A percentile compares a stretch with the other conserved stretches of the same genome.
Evolutionary conservation across 441 rosid species (phyloP).

Genomic region (Euphorbia celastroides): DNA sequence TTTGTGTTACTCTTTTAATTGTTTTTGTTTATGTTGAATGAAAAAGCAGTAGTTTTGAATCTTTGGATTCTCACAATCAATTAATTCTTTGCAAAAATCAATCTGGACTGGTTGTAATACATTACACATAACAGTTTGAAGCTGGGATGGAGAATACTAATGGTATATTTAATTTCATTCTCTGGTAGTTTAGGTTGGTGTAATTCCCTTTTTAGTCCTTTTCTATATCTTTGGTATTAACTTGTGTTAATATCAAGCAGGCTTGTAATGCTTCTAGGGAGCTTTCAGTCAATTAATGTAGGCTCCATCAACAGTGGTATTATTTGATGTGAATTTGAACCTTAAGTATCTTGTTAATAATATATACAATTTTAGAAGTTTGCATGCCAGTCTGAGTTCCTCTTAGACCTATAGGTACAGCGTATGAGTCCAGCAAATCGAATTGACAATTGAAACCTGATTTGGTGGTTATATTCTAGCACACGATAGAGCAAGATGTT

Average conservation of each 20-base stretch:
- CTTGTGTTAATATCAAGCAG: not conserved
- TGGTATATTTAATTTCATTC: not conserved
- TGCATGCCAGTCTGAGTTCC: not conserved
- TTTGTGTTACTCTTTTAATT: not conserved
- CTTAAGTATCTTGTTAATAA: not conserved
- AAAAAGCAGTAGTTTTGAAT: too few species aligned
- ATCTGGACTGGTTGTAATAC: not conserved
- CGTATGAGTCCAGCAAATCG: not conserved
- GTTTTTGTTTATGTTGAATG: too few species aligned
- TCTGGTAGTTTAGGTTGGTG: not conserved
- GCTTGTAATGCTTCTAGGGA: not conserved
- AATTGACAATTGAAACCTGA: not conserved
- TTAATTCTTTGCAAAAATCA: not conserved
- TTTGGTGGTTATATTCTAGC: too few species aligned
- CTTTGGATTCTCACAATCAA: not conserved
- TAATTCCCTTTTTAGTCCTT: not conserved
- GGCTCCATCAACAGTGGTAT: not conserved
- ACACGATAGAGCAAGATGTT: too few species aligned
- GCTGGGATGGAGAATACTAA: not conserved
- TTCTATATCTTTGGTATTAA: not conserved
- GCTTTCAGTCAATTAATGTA: not conserved
- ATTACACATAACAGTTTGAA: not conserved
- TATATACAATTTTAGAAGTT: not conserved
- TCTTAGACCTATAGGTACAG: not conserved
- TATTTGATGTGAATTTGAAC: not conserved